Conservation (phyloP, 805 yeast genomes). For the Grigorovia transvaalensis region DNA sequence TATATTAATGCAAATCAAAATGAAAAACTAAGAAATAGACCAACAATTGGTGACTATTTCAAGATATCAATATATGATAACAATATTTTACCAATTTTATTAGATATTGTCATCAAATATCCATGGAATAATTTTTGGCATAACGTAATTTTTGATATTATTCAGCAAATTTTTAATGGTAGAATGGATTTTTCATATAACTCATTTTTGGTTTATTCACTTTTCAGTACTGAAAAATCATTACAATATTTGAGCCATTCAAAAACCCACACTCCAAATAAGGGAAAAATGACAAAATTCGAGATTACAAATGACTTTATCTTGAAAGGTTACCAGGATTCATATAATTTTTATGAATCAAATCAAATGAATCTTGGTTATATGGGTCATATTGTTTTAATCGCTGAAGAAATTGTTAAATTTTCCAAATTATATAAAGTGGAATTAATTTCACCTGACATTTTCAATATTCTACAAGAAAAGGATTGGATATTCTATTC, state of each 20-base stretch:
- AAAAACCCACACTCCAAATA: slow-evolving; percentile 31
- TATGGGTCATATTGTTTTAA: slow-evolving; percentile 88
- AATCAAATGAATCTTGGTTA: slow-evolving; percentile 70
- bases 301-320: slow-evolving; percentile 48
- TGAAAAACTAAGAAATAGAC: slow-evolving; percentile 36
- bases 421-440: slow-evolving; percentile 39
- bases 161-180: slow-evolving; percentile 88
- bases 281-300: slow-evolving; percentile 16
- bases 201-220: slow-evolving; percentile 45
- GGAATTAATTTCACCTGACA: slow-evolving; percentile 24
- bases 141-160: slow-evolving; percentile 89
- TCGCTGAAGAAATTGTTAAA: slow-evolving; percentile 91
- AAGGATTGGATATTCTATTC: slow-evolving; percentile 22
- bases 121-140: slow-evolving; percentile 97
- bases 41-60: slow-evolving; percentile 77
- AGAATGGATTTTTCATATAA: slow-evolving; percentile 75
- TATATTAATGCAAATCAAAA: slow-evolving; percentile 32
- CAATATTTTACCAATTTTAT: slow-evolving; percentile 51
- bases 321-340: slow-evolving; percentile 48
- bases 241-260: neutral
- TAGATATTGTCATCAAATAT: slow-evolving; percentile 64
- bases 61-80: slow-evolving; percentile 74
- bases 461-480: slow-evolving; percentile 14
- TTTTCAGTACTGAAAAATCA: slow-evolving; percentile 13
- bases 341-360: slow-evolving; percentile 49